Conservation (phyloP, 371 early-diverging fungal species). For the Actinomortierella wolfii region DNA sequence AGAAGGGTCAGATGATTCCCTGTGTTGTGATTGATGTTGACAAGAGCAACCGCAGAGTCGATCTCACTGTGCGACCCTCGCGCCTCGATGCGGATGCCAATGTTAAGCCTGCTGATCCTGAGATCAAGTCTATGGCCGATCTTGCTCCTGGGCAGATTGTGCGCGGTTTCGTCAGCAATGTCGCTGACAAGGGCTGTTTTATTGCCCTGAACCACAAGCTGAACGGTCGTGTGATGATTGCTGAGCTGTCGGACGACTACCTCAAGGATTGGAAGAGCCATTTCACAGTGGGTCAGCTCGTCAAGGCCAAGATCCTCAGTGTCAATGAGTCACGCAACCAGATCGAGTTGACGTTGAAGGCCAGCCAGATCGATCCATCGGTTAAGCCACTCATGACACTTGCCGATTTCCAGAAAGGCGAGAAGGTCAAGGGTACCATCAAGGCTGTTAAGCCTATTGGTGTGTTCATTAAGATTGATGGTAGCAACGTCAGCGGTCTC, state of each 20-base stretch:
- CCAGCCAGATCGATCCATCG: constrained; percentile 66
- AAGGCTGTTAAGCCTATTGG: constrained; percentile 69
- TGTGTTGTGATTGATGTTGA: constrained; percentile 59
- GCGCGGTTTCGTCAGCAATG: constrained; percentile 74
- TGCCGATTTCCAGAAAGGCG: constrained; percentile 61
- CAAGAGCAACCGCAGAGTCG: constrained; percentile 54
- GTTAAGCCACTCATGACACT: constrained; percentile 55
- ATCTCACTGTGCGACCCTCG: constrained; percentile 69
- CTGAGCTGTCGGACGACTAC: constrained; percentile 85
- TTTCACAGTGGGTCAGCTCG: constrained; percentile 76
- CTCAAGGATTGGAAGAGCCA: constrained; percentile 80
- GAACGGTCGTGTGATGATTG: constrained; percentile 83
- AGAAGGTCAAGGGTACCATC: constrained; percentile 72
- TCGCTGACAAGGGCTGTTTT: constrained; percentile 78
- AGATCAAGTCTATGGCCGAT: constrained; percentile 55
- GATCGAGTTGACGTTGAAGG: constrained; percentile 55
- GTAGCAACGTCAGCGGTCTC: constrained; percentile 65
- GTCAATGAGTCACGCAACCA: constrained; percentile 30
- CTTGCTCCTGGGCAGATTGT: constrained; percentile 61
- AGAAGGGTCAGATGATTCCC: constrained; percentile 55
- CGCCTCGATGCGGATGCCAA: constrained; percentile 49
- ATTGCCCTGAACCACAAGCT: constrained; percentile 68
- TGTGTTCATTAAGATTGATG: constrained; percentile 72
- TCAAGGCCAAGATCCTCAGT: constrained; percentile 72
- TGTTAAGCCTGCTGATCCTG: constrained; percentile 40